phyloP scores from a whole-genome alignment of 225 moss, liverwort and hornwort species.

The Pleurozium schreberi region DNA sequence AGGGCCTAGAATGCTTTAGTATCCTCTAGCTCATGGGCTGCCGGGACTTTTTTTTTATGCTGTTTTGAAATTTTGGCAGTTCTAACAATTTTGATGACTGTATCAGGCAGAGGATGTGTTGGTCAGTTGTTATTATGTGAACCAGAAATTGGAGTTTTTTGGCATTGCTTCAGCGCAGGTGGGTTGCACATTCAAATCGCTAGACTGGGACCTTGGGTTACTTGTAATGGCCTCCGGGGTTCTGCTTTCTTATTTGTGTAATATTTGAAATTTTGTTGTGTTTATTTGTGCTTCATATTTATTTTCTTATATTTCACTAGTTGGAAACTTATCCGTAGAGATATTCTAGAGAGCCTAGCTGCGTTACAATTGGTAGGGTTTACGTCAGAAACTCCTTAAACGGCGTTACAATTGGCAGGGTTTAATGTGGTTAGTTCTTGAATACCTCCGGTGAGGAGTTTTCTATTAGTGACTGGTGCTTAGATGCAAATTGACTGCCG shows the following conservation, averaged over 20 bases:
- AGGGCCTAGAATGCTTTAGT: neutral
- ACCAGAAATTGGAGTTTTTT: constrained; percentile 38
- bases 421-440: neutral
- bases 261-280: neutral
- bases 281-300: neutral
- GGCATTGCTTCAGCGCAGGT: constrained; percentile 52
- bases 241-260: neutral
- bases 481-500: neutral
- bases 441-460: neutral
- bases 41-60: neutral
- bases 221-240: neutral
- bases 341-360: neutral
- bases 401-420: neutral
- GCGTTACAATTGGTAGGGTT: neutral
- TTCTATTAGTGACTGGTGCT: neutral
- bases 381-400: neutral
- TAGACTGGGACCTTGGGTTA: neutral
- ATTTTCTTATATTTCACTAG: neutral
- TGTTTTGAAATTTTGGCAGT: neutral
- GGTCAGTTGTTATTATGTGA: constrained; percentile 49
- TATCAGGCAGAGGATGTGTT: constrained; percentile 41
- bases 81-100: neutral
- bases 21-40: neutral
- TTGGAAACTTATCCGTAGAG: neutral
- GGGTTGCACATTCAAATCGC: neutral